phyloP scores from a whole-genome alignment of 1,284 basidiomycete genomes.

The Microbotryum violaceum region DNA sequence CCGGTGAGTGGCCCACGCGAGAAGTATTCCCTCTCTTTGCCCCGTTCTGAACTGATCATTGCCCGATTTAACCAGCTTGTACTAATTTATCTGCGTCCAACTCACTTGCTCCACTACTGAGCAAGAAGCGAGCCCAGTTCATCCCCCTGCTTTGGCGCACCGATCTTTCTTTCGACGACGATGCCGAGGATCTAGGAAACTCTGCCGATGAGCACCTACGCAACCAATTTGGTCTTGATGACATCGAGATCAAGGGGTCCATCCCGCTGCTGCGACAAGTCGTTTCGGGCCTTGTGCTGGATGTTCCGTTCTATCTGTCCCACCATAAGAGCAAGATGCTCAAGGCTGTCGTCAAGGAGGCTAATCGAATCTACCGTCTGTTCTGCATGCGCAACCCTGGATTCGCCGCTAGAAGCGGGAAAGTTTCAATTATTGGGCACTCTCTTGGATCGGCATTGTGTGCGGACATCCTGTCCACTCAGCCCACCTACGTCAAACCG shows the following conservation, averaged over 20 bases:
- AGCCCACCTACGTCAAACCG: constrained; percentile 36
- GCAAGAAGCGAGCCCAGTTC: constrained; percentile 35
- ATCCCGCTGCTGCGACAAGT: constrained; percentile 38
- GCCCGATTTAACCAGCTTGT: constrained; percentile 12
- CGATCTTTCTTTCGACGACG: constrained; percentile 32
- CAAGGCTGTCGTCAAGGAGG: constrained; percentile 36
- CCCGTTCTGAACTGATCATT: not conserved
- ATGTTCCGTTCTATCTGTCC: constrained; percentile 39
- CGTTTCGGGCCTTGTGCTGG: constrained; percentile 38
- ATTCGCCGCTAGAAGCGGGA: constrained; percentile 25
- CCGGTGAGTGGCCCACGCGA: not conserved
- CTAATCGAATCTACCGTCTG: constrained; percentile 39
- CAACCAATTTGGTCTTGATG: constrained; percentile 33
- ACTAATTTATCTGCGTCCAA: constrained; percentile 20
- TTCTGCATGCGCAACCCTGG: constrained; percentile 38
- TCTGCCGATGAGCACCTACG: constrained; percentile 25
- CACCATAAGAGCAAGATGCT: constrained; percentile 38
- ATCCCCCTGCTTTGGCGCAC: constrained; percentile 37
- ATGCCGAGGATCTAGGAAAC: constrained; percentile 30
- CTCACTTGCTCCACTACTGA: constrained; percentile 28
- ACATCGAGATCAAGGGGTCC: constrained; percentile 31
- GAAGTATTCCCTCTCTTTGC: not conserved
- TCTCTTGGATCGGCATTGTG: constrained; percentile 35
- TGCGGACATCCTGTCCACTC: constrained; percentile 37
- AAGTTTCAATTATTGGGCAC: constrained; percentile 39